A percentile compares a stretch with the other conserved stretches of the same genome.
phyloP scores from a whole-genome alignment of 1,139 yeast genomes.

The Eremothecium cymbalariae region DNA sequence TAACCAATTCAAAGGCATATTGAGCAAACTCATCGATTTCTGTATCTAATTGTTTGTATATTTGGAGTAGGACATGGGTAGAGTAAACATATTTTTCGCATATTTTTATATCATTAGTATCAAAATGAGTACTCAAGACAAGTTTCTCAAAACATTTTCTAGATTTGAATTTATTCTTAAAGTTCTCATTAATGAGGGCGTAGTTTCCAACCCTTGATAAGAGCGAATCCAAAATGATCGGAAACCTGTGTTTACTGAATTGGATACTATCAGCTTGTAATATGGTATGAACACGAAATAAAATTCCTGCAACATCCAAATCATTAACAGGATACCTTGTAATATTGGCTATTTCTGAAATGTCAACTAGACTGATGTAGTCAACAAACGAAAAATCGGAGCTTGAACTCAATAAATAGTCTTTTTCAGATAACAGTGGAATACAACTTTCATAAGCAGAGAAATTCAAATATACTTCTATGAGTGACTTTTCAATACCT shows the following conservation, averaged over 20 bases:
- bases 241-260: conserved; percentile 13
- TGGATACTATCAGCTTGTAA: conserved; percentile 22
- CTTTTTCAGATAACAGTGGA: conserved; percentile 8
- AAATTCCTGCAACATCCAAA: conserved; percentile 42
- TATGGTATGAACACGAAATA: conserved; percentile 35
- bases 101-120: neutral
- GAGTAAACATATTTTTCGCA: conserved; percentile 9
- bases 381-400: conserved; percentile 27
- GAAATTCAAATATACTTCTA: conserved; percentile 18
- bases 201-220: conserved; percentile 40
- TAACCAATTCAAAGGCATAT: conserved; percentile 11
- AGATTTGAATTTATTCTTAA: conserved; percentile 1
- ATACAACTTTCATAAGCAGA: conserved; percentile 16
- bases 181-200: conserved; percentile 26
- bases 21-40: conserved; percentile 9
- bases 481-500: conserved; percentile 13
- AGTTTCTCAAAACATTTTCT: neutral
- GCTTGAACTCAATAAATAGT: conserved; percentile 11
- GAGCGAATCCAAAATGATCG: conserved; percentile 24
- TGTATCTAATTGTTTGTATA: conserved; percentile 10
- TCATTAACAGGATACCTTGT: conserved; percentile 37
- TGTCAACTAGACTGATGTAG: conserved; percentile 22
- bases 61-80: conserved; percentile 11
- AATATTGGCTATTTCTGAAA: conserved; percentile 17
- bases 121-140: neutral